These are phyloP conservation scores for Artemisia tridentata DNA, from an alignment of 129 eudicot species.

Conservation along the genomic window DNA sequence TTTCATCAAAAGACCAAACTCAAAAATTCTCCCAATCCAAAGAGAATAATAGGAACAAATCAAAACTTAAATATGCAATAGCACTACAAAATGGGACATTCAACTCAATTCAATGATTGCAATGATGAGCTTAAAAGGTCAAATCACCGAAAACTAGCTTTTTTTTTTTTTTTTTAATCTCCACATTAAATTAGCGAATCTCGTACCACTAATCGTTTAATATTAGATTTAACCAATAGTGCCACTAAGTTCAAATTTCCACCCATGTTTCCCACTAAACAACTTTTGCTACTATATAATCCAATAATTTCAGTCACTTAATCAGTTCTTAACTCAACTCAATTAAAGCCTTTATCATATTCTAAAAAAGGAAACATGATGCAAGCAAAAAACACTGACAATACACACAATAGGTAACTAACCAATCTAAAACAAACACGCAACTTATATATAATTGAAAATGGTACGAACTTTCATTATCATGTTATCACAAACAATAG, in stretches of 20 bases:
- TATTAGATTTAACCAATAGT: conserved; percentile 20
- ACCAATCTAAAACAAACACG: conserved; percentile 4
- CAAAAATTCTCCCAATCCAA: conserved; percentile 21
- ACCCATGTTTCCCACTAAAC: conserved; percentile 36
- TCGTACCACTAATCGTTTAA: conserved; percentile 24
- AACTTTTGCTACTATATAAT: conserved; percentile 19
- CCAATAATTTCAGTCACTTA: conserved; percentile 9
- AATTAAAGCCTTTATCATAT: background rate
- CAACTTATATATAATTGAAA: background rate
- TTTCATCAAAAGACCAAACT: conserved; percentile 9
- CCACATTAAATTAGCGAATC: conserved; percentile 27
- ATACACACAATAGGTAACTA: background rate
- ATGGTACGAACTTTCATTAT: too few relatives aligned
- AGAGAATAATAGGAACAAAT: conserved; percentile 17
- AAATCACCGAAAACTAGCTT: conserved; percentile 28
- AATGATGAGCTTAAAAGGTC: conserved; percentile 25
- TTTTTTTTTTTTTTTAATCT: conserved; percentile 20
- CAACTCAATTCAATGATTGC: conserved; percentile 27
- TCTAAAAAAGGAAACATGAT: background rate
- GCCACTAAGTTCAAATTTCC: conserved; percentile 27
- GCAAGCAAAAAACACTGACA: background rate
- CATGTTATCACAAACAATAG: too few relatives aligned
- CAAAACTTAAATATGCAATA: conserved; percentile 9
- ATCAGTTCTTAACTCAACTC: conserved; percentile 4
- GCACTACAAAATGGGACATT: conserved; percentile 22